Evolutionary conservation across 108 stramenopile genomes (phyloP).

Genomic region (Skeletonema grethae): DNA sequence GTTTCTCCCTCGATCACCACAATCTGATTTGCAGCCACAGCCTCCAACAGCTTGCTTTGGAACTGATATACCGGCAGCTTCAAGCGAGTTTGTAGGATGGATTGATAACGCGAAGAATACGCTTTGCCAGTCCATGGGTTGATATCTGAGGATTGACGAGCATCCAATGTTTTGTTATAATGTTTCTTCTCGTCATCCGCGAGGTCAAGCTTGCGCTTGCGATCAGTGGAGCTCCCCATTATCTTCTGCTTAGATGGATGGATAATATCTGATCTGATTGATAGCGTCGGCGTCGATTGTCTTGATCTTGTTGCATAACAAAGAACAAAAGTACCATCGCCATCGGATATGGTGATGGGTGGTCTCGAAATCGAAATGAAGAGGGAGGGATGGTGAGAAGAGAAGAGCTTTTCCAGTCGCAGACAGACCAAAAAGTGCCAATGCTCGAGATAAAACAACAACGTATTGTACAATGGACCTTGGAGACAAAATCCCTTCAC

Average conservation of each 20-base stretch:
- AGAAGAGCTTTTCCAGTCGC: not conserved
- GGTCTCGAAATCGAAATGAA: not conserved
- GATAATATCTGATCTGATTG: not conserved
- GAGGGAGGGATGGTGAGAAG: not conserved
- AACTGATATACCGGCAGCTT: conserved; percentile 97
- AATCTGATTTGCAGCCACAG: conserved; percentile 89
- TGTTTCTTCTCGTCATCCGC: conserved; percentile 11
- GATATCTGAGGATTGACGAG: conserved; percentile 50
- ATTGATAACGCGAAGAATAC: conserved; percentile 66
- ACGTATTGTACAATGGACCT: too few species aligned
- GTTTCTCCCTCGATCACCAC: conserved; percentile 98
- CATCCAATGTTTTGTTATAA: conserved; percentile 13
- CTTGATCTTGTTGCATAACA: not conserved
- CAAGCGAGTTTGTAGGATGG: conserved; percentile 76
- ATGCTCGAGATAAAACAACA: too few species aligned
- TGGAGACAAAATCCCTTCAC: too few species aligned
- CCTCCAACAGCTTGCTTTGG: conserved; percentile 86
- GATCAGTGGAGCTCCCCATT: conserved; percentile 10
- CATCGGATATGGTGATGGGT: not conserved
- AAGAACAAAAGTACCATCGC: too few species aligned
- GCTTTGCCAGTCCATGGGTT: conserved; percentile 90
- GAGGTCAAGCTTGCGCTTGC: conserved; percentile 40
- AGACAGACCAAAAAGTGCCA: too few species aligned
- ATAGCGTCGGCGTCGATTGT: not conserved
- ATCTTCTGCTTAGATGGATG: too few species aligned